Base-by-base conservation (phyloP, 2,329 filamentous ascomycete species). In the Pseudocercospora vitis region DNA sequence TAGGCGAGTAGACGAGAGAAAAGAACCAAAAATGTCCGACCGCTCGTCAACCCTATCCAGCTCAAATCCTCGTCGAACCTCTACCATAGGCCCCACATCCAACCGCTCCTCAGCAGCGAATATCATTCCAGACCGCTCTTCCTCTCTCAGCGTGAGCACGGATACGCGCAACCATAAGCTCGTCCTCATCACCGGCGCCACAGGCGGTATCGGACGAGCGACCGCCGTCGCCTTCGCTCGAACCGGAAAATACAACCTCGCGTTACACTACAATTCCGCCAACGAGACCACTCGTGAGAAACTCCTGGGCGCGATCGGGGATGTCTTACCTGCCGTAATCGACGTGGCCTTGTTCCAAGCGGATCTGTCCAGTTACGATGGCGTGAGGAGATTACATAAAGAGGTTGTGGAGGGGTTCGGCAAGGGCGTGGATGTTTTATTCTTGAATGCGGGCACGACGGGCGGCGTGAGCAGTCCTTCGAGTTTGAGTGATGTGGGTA, bases 131-230 rank as follows among this genome's bases (percentile, higher is more conserved):
- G 42, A 45, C 12, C 42, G 42, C 9, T 23, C 18, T 3, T 23
- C 18, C 42, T 29, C 23, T 45, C 42, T 45, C 23, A 31, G 42
- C 8, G 39, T 35, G 26, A 42, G 21, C 2, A 18, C 53, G 3
- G 42, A 50, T 23, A 55, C 49, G 11, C 19, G 29, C 3, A 18
- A n/a, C 21, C 50, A 55, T 28, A 33, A 37, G 6, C 42, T 55
- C 39, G 53, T 67, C 21, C 68, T 77, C 28, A 68, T 77, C 23
- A 75, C 73, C 0, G 73, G 73, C 8, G 71, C 71, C 7, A 75
- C 73, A 16, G 74, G 74, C 16, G 59, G 74, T 14, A 78, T 78
- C 18, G 75, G 75, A 4, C 66, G 65, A 48, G 73, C 74, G 2
- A 76, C 75, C 18, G 70, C 68, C 40, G 65, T 68, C 1, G 61